Conservation (phyloP, 352 stramenopile genomes). For the Phytopythium sindhum region DNA sequence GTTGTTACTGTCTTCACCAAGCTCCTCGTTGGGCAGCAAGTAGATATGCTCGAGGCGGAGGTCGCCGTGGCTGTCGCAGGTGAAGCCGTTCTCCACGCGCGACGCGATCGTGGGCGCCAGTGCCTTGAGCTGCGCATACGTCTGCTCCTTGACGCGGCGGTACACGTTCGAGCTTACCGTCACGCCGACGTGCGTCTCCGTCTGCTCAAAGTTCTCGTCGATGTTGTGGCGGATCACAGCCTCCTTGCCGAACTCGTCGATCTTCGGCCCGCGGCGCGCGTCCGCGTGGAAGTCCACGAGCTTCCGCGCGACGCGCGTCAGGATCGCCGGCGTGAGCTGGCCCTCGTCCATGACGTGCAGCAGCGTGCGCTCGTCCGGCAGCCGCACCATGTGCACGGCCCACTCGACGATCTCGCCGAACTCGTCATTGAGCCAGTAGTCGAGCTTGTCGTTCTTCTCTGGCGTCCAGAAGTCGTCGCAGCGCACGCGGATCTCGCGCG, state of each 20-base stretch:
- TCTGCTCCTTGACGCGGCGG: constrained; percentile 44
- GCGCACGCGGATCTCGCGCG: constrained; percentile 45
- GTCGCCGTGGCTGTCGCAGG: constrained; percentile 66
- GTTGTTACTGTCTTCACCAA: not conserved
- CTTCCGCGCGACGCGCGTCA: constrained; percentile 38
- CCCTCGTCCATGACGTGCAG: constrained; percentile 32
- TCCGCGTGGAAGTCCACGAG: constrained; percentile 56
- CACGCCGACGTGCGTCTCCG: constrained; percentile 34
- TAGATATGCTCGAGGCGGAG: constrained; percentile 69
- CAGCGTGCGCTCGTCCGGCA: constrained; percentile 54
- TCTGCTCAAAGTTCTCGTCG: constrained; percentile 74
- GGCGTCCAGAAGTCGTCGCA: constrained; percentile 67
- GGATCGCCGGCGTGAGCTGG: constrained; percentile 26
- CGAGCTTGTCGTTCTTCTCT: constrained; percentile 51
- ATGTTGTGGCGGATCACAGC: constrained; percentile 55
- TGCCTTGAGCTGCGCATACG: constrained; percentile 43
- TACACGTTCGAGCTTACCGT: constrained; percentile 50
- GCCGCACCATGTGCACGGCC: constrained; percentile 68
- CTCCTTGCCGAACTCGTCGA: constrained; percentile 57
- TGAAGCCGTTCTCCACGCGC: constrained; percentile 56
- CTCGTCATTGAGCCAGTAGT: constrained; percentile 65
- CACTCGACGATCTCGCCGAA: constrained; percentile 75
- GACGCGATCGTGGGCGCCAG: constrained; percentile 32
- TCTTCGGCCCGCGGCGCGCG: constrained; percentile 45
- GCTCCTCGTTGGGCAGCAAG: constrained; percentile 18